phyloP scores from a whole-genome alignment of 2,329 filamentous ascomycete species.

The Paecilomyces formosus region DNA sequence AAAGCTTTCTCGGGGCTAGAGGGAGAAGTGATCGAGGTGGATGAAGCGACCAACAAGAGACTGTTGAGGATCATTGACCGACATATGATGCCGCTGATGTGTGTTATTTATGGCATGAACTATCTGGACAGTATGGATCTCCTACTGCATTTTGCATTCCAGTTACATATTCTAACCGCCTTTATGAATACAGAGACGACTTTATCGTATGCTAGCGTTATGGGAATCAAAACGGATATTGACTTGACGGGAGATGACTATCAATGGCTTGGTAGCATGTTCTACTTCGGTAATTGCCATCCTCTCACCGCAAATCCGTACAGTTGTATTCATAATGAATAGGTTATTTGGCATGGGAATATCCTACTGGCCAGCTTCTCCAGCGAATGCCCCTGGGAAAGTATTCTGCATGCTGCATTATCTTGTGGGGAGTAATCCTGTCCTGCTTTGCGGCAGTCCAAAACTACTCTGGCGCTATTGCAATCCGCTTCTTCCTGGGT shows the following conservation, averaged over 20 bases:
- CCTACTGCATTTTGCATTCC: not conserved
- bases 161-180: not conserved
- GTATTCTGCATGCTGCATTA: constrained; percentile 57
- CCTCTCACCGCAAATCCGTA: constrained; percentile 6
- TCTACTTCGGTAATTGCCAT: constrained; percentile 38
- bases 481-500: constrained; percentile 61
- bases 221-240: constrained; percentile 45
- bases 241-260: constrained; percentile 38
- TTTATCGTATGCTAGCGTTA: constrained; percentile 46
- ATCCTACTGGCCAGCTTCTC: constrained; percentile 57
- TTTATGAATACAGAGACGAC: constrained; percentile 33
- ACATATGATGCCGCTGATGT: constrained; percentile 55
- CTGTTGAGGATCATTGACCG: constrained; percentile 55
- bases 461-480: constrained; percentile 55
- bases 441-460: constrained; percentile 56
- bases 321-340: constrained; percentile 13
- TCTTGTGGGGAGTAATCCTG: constrained; percentile 56
- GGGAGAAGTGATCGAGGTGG: constrained; percentile 47
- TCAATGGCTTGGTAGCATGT: constrained; percentile 46
- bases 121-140: constrained; percentile 42
- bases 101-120: constrained; percentile 52
- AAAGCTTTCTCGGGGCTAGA: constrained; percentile 45
- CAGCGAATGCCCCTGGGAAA: constrained; percentile 59
- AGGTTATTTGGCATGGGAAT: constrained; percentile 53
- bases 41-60: constrained; percentile 51